Evolutionary conservation across 306 rosid genomes (phyloP).

Genomic region (Cucumis cinereus): DNA sequence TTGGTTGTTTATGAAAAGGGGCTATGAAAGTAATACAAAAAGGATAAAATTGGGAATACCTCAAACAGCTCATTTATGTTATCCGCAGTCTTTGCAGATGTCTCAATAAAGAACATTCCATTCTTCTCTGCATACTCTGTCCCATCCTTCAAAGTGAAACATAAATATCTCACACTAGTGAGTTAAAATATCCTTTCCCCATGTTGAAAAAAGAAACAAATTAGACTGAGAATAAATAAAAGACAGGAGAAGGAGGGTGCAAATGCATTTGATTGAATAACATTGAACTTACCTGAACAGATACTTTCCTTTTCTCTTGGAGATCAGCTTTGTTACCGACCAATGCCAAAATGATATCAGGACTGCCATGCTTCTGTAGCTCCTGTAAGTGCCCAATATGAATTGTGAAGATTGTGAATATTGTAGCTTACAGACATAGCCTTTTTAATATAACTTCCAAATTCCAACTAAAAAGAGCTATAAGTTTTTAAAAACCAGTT

Average conservation of each 20-base stretch:
- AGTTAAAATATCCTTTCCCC: background rate
- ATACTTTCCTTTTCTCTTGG: slow-evolving; percentile 73
- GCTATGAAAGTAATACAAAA: background rate
- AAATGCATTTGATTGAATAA: slow-evolving; percentile 20
- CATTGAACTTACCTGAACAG: slow-evolving; percentile 45
- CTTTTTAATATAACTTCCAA: background rate
- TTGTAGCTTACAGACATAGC: background rate
- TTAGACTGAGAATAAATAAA: slow-evolving; percentile 2
- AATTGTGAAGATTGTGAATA: background rate
- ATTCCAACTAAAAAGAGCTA: background rate
- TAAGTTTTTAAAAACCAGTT: background rate
- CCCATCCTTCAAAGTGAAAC: slow-evolving; percentile 48
- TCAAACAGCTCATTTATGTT: slow-evolving; percentile 90
- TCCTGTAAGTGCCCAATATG: slow-evolving; percentile 33
- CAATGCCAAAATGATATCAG: slow-evolving; percentile 87
- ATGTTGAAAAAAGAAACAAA: slow-evolving; percentile 2
- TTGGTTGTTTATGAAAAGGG: background rate
- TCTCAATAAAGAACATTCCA: slow-evolving; percentile 96
- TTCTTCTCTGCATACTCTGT: slow-evolving; percentile 84
- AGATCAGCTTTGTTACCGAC: slow-evolving; percentile 97
- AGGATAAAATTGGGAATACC: slow-evolving; percentile 36
- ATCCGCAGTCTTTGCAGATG: slow-evolving; percentile 98
- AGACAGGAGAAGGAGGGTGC: background rate
- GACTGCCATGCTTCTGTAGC: slow-evolving; percentile 92
- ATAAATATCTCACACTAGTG: background rate